Evolutionary conservation across 2,329 filamentous ascomycete species (phyloP).

Genomic region (Xylariaceae sp.): DNA sequence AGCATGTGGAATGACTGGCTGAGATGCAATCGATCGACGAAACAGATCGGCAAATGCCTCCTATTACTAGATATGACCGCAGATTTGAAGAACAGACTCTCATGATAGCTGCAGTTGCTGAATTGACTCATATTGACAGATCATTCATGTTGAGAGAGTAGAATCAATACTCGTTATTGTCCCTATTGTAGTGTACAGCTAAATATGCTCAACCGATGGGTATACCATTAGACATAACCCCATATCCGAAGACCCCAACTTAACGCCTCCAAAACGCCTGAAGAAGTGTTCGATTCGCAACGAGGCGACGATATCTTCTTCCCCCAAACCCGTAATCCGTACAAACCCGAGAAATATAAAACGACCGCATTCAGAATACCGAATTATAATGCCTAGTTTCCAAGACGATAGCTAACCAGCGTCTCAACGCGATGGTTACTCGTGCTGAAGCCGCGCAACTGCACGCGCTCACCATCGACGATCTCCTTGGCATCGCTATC

Average conservation of each 20-base stretch:
- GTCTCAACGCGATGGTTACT: constrained; percentile 92
- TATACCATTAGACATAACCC: background rate
- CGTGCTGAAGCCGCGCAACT: constrained; percentile 92
- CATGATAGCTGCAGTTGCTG: background rate
- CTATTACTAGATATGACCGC: background rate
- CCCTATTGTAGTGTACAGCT: background rate
- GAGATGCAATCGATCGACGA: background rate
- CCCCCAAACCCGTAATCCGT: background rate
- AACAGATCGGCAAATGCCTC: background rate
- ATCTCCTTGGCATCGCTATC: constrained; percentile 99
- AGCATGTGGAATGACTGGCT: background rate
- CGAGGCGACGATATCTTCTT: background rate
- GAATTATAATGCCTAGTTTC: constrained; percentile 30
- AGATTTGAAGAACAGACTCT: background rate
- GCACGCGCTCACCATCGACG: constrained; percentile 86
- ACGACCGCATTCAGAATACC: background rate
- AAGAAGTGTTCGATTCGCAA: background rate
- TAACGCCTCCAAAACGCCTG: constrained; percentile 15
- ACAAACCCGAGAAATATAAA: background rate
- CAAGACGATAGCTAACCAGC: constrained; percentile 80
- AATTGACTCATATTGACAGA: background rate
- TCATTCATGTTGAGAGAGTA: background rate
- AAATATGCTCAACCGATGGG: background rate
- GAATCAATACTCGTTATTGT: background rate
- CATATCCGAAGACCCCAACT: background rate